phyloP scores from a whole-genome alignment of 306 rosid genomes.

The Ochetophila trinervis region DNA sequence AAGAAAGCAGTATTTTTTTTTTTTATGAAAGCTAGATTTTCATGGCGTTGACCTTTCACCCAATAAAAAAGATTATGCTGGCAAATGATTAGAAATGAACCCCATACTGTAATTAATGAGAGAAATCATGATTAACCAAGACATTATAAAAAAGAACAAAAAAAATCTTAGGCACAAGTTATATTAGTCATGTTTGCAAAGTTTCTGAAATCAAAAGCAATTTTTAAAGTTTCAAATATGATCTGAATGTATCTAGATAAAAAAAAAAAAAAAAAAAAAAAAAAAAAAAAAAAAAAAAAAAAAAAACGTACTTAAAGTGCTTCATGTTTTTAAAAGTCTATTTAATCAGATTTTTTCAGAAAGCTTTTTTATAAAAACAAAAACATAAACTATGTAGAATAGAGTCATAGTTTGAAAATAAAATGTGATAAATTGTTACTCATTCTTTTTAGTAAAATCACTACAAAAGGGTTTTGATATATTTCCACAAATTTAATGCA shows the following conservation, averaged over 20 bases:
- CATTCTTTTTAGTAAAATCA: neutral
- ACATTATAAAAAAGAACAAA: neutral
- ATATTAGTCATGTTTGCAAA: too few relatives aligned
- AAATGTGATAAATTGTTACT: neutral
- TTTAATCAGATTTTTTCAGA: too few relatives aligned
- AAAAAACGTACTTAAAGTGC: too few relatives aligned
- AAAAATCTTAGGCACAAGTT: neutral
- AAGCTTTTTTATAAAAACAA: too few relatives aligned
- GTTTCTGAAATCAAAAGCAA: too few relatives aligned
- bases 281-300: too few relatives aligned
- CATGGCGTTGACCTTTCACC: conserved; percentile 26
- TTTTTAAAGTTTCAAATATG: too few relatives aligned
- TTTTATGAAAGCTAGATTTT: conserved; percentile 6
- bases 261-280: too few relatives aligned
- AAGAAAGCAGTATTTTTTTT: conserved; percentile 3
- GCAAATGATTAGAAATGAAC: conserved; percentile 43
- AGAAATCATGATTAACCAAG: conserved; percentile 15
- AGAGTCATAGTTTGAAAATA: neutral
- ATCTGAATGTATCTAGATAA: too few relatives aligned
- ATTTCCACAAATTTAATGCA: neutral
- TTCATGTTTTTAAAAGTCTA: too few relatives aligned
- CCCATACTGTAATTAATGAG: conserved; percentile 11
- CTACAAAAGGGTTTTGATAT: neutral
- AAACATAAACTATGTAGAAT: too few relatives aligned
- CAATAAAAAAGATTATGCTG: conserved; percentile 26